phyloP scores from a whole-genome alignment of 768 basidiomycete species.

The Amanita muscaria region DNA sequence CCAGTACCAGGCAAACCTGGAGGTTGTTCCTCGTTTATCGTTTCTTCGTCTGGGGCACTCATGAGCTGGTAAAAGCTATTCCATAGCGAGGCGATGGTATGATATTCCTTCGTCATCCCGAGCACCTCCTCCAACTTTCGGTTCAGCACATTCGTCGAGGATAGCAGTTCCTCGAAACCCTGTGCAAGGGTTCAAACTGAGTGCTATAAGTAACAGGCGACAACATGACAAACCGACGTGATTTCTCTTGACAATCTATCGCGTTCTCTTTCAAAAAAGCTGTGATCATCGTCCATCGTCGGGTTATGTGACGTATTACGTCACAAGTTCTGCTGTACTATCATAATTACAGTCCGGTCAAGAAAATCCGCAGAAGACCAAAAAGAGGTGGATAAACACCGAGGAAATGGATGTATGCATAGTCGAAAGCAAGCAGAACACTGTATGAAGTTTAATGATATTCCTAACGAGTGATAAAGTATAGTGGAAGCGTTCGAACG shows the following conservation, averaged over 20 bases:
- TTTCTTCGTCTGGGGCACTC: slow-evolving; percentile 35
- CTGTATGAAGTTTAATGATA: not conserved
- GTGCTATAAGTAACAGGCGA: no score
- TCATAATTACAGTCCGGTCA: no score
- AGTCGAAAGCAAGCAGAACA: slow-evolving; percentile 2
- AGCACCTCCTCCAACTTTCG: slow-evolving; percentile 88
- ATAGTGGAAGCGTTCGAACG: not conserved
- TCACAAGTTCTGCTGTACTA: no score
- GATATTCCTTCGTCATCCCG: slow-evolving; percentile 89
- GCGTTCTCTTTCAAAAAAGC: slow-evolving; percentile 77
- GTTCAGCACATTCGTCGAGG: slow-evolving; percentile 78
- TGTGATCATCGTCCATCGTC: slow-evolving; percentile 34
- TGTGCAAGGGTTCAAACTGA: slow-evolving; percentile 17
- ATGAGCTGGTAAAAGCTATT: slow-evolving; percentile 72
- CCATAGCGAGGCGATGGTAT: slow-evolving; percentile 83
- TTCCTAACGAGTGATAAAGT: not conserved
- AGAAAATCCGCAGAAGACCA: not conserved
- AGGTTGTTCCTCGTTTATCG: slow-evolving; percentile 26
- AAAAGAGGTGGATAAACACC: not conserved
- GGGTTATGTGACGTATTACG: not conserved
- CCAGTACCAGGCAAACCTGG: slow-evolving; percentile 63
- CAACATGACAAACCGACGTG: slow-evolving; percentile 41
- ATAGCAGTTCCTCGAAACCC: slow-evolving; percentile 86
- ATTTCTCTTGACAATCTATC: slow-evolving; percentile 69
- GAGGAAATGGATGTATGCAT: not conserved